These are phyloP conservation scores for Piloderma croceum DNA, from an alignment of 768 basidiomycete species.

Conservation along the genomic window DNA sequence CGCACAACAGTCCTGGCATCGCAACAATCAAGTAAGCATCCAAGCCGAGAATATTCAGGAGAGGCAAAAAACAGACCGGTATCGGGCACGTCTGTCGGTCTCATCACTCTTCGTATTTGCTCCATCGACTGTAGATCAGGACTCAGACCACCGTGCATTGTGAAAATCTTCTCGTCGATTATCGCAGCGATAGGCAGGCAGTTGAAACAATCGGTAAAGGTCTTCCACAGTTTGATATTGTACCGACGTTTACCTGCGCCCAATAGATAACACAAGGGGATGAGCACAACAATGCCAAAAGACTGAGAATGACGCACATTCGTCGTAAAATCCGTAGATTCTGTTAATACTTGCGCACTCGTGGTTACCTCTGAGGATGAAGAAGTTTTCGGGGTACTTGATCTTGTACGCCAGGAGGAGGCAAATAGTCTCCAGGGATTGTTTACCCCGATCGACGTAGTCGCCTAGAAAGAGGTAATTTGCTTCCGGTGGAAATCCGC, in stretches of 20 bases:
- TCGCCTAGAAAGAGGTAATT: conserved; percentile 99
- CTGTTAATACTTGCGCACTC: conserved; percentile 99
- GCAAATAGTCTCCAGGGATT: conserved; percentile 99
- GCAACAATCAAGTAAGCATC: conserved; percentile 6
- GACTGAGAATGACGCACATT: conserved; percentile 60
- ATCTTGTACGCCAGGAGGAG: conserved; percentile 99
- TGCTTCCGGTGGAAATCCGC: conserved; percentile 98
- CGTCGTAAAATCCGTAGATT: conserved; percentile 99
- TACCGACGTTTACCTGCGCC: conserved; percentile 97
- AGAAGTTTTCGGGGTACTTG: conserved; percentile 99
- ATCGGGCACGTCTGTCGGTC: conserved; percentile 98
- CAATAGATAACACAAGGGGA: neutral
- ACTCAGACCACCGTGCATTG: conserved; percentile 97
- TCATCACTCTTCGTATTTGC: conserved; percentile 98
- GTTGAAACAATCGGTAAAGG: conserved; percentile 99
- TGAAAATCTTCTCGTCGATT: conserved; percentile 99
- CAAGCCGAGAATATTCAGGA: conserved; percentile 2
- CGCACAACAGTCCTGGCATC: conserved; percentile 78
- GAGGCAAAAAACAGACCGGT: conserved; percentile 56
- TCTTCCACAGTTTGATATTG: conserved; percentile 99
- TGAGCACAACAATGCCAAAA: neutral
- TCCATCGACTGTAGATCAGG: conserved; percentile 99
- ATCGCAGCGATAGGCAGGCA: conserved; percentile 98
- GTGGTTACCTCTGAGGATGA: conserved; percentile 97
- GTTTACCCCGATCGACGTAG: conserved; percentile 99